Conservation (phyloP, 148 eudicot genomes). For the Rhododendron ferrugineum region DNA sequence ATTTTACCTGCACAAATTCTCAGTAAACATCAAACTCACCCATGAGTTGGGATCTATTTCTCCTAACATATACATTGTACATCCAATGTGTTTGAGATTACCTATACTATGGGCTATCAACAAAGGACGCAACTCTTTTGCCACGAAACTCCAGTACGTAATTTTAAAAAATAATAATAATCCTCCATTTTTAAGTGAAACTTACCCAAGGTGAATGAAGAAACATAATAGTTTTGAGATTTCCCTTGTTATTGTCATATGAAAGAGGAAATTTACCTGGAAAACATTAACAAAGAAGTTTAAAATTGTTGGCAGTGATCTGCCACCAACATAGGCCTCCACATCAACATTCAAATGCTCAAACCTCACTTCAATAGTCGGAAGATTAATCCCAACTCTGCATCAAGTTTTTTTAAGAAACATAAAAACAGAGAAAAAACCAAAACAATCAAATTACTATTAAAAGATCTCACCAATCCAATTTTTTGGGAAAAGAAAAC, state of each 20-base stretch:
- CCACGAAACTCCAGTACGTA: too few relatives aligned
- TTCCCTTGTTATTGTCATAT: background rate
- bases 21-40: too few relatives aligned
- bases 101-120: too few relatives aligned
- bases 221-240: background rate
- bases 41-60: too few relatives aligned
- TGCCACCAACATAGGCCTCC: slow-evolving; percentile 57
- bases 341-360: slow-evolving; percentile 77
- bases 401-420: background rate
- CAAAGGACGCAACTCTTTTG: too few relatives aligned
- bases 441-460: background rate
- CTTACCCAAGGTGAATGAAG: background rate
- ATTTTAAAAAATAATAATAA: too few relatives aligned
- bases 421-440: background rate
- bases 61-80: too few relatives aligned
- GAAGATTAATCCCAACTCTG: slow-evolving; percentile 83
- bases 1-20: too few relatives aligned
- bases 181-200: too few relatives aligned
- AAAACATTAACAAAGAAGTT: slow-evolving; percentile 59
- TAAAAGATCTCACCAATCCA: background rate
- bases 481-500: too few relatives aligned
- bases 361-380: slow-evolving; percentile 79
- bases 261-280: slow-evolving; percentile 38
- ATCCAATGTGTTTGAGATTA: too few relatives aligned
- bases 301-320: slow-evolving; percentile 75